Percentiles rank a stretch among this genome's conserved stretches.
Evolutionary conservation across 805 yeast species (phyloP).

Genomic region (Candida parachauliodes): DNA sequence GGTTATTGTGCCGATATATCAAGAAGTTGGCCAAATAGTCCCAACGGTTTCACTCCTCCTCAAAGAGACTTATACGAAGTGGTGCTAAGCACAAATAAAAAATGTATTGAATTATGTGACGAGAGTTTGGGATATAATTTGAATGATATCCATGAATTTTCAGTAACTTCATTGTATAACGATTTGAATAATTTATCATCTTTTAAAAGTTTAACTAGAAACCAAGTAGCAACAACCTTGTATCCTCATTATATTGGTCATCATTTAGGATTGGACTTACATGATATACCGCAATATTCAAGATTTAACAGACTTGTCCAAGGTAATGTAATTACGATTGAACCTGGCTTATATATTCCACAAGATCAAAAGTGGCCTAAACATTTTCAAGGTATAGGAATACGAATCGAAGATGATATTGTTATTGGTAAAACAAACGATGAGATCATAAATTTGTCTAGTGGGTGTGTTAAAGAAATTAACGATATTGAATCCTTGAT

Average conservation of each 20-base stretch:
- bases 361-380: slow-evolving; percentile 67
- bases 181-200: slow-evolving; percentile 73
- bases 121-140: slow-evolving; percentile 51
- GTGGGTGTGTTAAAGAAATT: slow-evolving; percentile 83
- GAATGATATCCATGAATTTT: slow-evolving; percentile 70
- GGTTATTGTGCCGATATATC: slow-evolving; percentile 96
- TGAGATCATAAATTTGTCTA: slow-evolving; percentile 56
- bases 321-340: slow-evolving; percentile 89
- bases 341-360: slow-evolving; percentile 94
- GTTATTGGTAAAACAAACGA: slow-evolving; percentile 64
- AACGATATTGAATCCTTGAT: slow-evolving; percentile 67
- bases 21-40: slow-evolving; percentile 90
- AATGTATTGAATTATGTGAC: slow-evolving; percentile 69
- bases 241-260: slow-evolving; percentile 98
- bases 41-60: slow-evolving; percentile 63
- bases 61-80: slow-evolving; percentile 88
- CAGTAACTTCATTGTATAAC: slow-evolving; percentile 53
- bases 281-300: slow-evolving; percentile 68
- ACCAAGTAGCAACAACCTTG: slow-evolving; percentile 49
- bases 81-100: slow-evolving; percentile 76
- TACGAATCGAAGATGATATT: slow-evolving; percentile 91
- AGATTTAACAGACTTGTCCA: slow-evolving; percentile 49
- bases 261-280: slow-evolving; percentile 88
- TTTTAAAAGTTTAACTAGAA: slow-evolving; percentile 46
- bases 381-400: slow-evolving; percentile 82